Base-by-base conservation (phyloP, 768 basidiomycete species). In the Lactarius quietus region DNA sequence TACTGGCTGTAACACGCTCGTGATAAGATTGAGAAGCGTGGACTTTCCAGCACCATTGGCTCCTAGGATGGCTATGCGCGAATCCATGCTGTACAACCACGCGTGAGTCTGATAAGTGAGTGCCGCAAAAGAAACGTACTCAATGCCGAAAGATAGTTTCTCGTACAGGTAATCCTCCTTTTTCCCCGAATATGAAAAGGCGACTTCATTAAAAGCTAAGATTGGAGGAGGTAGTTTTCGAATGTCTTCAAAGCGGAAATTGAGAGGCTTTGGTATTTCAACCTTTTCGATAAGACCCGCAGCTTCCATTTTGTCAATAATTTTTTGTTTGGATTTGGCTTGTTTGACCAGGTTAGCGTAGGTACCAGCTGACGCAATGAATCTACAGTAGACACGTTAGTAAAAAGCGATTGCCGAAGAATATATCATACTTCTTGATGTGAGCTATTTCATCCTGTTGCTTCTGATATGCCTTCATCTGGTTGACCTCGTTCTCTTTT, bases 251-350 rank as follows among this genome's bases (percentile, higher is more conserved):
- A 98, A 99, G 83, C 96, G 89, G 85, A 98, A 99, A 58, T 86
- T 82, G 38, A 99, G 81, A 18, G 85, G 85, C 70, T 84, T 86
- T 39, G 83, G 82, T 4, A 76, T 75, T 73, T 95, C 93, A 64
- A 97, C 80, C 79, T 93, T 94, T 78, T 99, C 93, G 74, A 99
- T 84, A 51, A 99, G 83, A 68, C 96, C 96, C 17, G 95, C 96
- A 31, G 96, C 96, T 82, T 99, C 97, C 96, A 99, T 99, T 86
- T 99, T 99, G 83, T 99, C 96, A 78, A 99, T 96, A 69, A 99
- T 98, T 85, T 99, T 99, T 78, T 99, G 96, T 77, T 99, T 99
- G 58, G 95, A 98, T 80, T 99, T 98, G 70, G 96, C 96, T 78
- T 99, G 96, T 73, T 89, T 93, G 72, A 99, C 96, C 70, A 99